phyloP scores from a whole-genome alignment of 1,284 basidiomycete genomes.

The Golubevia pallescens region DNA sequence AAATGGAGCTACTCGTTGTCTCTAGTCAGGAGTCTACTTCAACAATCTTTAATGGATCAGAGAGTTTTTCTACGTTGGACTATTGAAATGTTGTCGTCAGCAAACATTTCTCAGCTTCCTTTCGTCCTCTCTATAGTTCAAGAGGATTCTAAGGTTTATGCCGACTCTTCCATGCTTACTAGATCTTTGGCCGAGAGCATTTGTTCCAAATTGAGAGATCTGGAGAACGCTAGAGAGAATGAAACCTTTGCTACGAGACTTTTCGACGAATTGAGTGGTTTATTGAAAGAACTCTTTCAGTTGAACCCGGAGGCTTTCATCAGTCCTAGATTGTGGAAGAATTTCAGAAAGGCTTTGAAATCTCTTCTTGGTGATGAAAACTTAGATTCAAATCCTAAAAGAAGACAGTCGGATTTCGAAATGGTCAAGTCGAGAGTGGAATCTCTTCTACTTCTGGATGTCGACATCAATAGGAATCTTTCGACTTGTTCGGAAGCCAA shows the following conservation, averaged over 20 bases:
- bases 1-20: slow-evolving; percentile 77
- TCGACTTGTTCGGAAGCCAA: too few species aligned
- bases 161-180: too few species aligned
- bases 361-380: too few species aligned
- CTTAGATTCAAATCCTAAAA: too few species aligned
- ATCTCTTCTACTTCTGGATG: too few species aligned
- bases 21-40: slow-evolving; percentile 76
- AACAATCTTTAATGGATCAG: slow-evolving; percentile 81
- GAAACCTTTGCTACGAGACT: slow-evolving; percentile 2
- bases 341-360: too few species aligned
- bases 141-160: too few species aligned
- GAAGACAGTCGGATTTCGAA: too few species aligned
- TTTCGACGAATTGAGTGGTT: slow-evolving; percentile 16
- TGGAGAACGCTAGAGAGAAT: slow-evolving; percentile 2
- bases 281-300: slow-evolving; percentile 23
- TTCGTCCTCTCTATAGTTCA: slow-evolving; percentile 76
- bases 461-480: too few species aligned
- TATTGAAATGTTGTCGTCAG: slow-evolving; percentile 75
- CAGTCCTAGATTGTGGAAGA: slow-evolving; percentile 74
- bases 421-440: too few species aligned
- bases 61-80: slow-evolving; percentile 82
- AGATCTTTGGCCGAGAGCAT: too few species aligned
- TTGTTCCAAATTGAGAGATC: too few species aligned
- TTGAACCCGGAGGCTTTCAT: slow-evolving; percentile 73
- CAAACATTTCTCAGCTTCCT: slow-evolving; percentile 82